These are phyloP conservation scores for Diaporthe vexans DNA, from an alignment of 2,329 filamentous ascomycete species.

Conservation along the genomic window DNA sequence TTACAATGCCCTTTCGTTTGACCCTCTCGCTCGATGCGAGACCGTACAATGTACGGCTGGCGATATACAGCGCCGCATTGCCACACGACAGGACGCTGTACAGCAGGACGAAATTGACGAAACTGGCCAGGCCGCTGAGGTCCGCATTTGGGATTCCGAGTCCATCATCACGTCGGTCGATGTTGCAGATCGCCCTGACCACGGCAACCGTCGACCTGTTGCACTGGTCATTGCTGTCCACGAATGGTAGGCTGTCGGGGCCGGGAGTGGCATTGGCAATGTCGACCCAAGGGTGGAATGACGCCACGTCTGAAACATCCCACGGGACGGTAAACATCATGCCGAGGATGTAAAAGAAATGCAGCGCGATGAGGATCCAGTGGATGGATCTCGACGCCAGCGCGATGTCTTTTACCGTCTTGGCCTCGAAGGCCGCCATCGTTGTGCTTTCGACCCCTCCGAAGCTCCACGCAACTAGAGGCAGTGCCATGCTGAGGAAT, in stretches of 20 bases:
- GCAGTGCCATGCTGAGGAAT: conserved; percentile 38
- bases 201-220: neutral
- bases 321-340: conserved; percentile 41
- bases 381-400: conserved; percentile 41
- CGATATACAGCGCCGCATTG: conserved; percentile 36
- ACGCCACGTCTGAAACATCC: conserved; percentile 8
- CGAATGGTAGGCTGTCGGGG: neutral
- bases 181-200: conserved; percentile 7
- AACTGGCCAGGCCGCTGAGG: conserved; percentile 10
- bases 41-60: conserved; percentile 37
- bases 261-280: neutral
- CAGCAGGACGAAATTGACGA: conserved; percentile 34
- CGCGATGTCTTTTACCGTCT: conserved; percentile 35
- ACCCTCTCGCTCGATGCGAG: conserved; percentile 13
- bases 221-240: neutral
- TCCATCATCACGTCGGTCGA: neutral
- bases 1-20: neutral
- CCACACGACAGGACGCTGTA: conserved; percentile 36
- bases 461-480: conserved; percentile 42
- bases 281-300: conserved; percentile 23
- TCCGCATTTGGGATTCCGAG: neutral
- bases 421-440: conserved; percentile 44
- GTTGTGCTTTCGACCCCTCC: conserved; percentile 42
- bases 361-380: conserved; percentile 35
- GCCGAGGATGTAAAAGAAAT: conserved; percentile 37